Evolutionary conservation across 306 rosid genomes (phyloP).

Genomic region (Prunus mongolica): DNA sequence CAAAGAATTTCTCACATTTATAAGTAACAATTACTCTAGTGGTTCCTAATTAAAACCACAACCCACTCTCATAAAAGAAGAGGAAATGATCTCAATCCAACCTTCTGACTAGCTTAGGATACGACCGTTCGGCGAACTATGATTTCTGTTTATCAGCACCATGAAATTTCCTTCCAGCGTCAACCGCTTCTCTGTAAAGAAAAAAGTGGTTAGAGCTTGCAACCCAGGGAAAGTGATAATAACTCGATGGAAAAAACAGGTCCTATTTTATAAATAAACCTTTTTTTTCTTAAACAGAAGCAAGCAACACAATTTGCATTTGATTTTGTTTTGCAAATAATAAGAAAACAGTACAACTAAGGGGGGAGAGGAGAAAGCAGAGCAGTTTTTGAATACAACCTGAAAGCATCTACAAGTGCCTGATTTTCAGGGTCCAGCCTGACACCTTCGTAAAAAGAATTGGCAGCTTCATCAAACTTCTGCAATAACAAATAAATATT

Average conservation of each 20-base stretch:
- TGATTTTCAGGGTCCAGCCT: slow-evolving; percentile 69
- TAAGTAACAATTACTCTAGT: neutral
- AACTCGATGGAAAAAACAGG: neutral
- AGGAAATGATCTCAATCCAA: neutral
- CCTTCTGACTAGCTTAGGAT: neutral
- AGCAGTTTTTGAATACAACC: slow-evolving; percentile 35
- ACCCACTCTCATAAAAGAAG: neutral
- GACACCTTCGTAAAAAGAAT: slow-evolving; percentile 85
- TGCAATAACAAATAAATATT: slow-evolving; percentile 28
- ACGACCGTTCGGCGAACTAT: slow-evolving; percentile 14
- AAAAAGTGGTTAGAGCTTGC: slow-evolving; percentile 5
- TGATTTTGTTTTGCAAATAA: no score
- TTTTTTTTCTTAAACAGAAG: no score
- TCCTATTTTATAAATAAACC: no score
- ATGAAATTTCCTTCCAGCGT: slow-evolving; percentile 84
- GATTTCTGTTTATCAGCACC: slow-evolving; percentile 41
- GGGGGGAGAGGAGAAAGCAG: neutral
- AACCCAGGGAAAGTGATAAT: neutral
- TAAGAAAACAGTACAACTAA: neutral
- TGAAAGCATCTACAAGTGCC: slow-evolving; percentile 84
- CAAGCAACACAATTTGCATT: no score
- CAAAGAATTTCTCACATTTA: neutral
- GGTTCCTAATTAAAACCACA: neutral
- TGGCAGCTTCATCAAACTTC: slow-evolving; percentile 97
- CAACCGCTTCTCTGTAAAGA: slow-evolving; percentile 85